phyloP scores from a whole-genome alignment of 805 yeast genomes.

The Clavispora fructus region DNA sequence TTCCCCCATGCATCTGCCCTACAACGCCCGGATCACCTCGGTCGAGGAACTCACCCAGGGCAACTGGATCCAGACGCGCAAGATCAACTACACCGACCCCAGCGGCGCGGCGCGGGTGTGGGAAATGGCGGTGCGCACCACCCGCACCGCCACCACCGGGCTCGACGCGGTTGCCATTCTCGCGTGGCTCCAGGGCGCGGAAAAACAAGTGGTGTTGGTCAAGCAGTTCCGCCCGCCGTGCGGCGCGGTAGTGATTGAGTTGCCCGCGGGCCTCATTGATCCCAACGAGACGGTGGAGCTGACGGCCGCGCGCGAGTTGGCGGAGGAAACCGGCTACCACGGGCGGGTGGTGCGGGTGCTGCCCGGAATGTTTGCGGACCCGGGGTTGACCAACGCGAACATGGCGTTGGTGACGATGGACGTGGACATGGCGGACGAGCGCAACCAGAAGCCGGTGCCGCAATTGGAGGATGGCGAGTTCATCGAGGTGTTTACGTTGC shows the following conservation, averaged over 20 bases:
- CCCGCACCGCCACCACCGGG: conserved; percentile 54
- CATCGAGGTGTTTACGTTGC: conserved; percentile 80
- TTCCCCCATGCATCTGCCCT: conserved; percentile 22
- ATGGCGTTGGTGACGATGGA: conserved; percentile 72
- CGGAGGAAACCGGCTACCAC: conserved; percentile 89
- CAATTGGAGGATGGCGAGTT: conserved; percentile 87
- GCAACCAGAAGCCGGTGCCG: conserved; percentile 66
- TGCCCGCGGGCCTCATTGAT: conserved; percentile 94
- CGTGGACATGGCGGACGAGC: conserved; percentile 62
- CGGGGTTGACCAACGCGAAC: conserved; percentile 86
- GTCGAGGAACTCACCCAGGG: conserved; percentile 33
- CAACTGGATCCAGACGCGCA: conserved; percentile 51
- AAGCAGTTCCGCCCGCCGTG: conserved; percentile 94
- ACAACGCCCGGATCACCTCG: conserved; percentile 26
- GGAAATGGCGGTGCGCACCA: conserved; percentile 85
- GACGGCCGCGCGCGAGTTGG: conserved; percentile 83
- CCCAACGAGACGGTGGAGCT: conserved; percentile 69
- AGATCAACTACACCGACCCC: conserved; percentile 69
- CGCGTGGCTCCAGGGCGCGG: conserved; percentile 54
- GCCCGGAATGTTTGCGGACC: conserved; percentile 58
- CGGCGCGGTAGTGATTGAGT: conserved; percentile 80
- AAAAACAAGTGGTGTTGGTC: conserved; percentile 50
- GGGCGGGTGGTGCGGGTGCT: conserved; percentile 46
- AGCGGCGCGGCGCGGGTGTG: conserved; percentile 65
- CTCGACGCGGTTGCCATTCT: conserved; percentile 91